These are phyloP conservation scores for Pseudohalonectria lignicola DNA, from an alignment of 2,329 filamentous ascomycete genomes.

Conservation along the genomic window DNA sequence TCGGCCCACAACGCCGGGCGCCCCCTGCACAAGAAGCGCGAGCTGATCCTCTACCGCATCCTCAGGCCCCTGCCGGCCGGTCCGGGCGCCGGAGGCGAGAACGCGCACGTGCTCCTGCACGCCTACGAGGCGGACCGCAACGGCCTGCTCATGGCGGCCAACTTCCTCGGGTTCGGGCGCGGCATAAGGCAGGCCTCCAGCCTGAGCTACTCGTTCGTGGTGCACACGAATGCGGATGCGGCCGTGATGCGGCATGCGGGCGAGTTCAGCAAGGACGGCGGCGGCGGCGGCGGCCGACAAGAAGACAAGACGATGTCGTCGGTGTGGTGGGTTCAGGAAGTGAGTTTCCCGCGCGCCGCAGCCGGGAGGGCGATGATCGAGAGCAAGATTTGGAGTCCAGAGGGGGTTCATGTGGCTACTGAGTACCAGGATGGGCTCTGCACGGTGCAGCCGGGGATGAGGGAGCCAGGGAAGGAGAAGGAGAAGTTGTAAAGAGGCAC, in stretches of 20 bases:
- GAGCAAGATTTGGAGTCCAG: constrained; percentile 42
- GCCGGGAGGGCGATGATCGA: constrained; percentile 35
- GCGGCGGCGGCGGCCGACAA: background rate
- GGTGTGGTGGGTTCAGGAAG: constrained; percentile 45
- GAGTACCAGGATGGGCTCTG: constrained; percentile 43
- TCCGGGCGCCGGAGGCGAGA: constrained; percentile 13
- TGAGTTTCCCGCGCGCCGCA: constrained; percentile 32
- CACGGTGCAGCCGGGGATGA: constrained; percentile 14
- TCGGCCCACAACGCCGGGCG: constrained; percentile 27
- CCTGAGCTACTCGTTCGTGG: constrained; percentile 38
- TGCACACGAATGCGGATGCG: constrained; percentile 37
- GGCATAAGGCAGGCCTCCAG: constrained; percentile 29
- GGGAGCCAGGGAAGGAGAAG: constrained; percentile 2
- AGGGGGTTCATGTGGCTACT: constrained; percentile 39
- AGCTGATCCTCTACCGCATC: constrained; percentile 38
- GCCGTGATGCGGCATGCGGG: constrained; percentile 28
- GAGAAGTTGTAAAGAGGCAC: constrained; percentile 17
- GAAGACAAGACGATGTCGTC: too few relatives aligned
- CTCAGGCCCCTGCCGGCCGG: constrained; percentile 27
- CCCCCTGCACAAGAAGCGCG: constrained; percentile 30
- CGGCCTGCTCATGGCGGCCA: constrained; percentile 37
- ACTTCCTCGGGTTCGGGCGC: constrained; percentile 34
- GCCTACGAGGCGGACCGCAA: constrained; percentile 43
- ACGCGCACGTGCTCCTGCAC: constrained; percentile 35
- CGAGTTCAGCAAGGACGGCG: constrained; percentile 13